Evolutionary conservation across 2,329 filamentous ascomycete genomes (phyloP), one percentile per base, ranked within the genome.

Genomic region (Epichloe baconii): DNA sequence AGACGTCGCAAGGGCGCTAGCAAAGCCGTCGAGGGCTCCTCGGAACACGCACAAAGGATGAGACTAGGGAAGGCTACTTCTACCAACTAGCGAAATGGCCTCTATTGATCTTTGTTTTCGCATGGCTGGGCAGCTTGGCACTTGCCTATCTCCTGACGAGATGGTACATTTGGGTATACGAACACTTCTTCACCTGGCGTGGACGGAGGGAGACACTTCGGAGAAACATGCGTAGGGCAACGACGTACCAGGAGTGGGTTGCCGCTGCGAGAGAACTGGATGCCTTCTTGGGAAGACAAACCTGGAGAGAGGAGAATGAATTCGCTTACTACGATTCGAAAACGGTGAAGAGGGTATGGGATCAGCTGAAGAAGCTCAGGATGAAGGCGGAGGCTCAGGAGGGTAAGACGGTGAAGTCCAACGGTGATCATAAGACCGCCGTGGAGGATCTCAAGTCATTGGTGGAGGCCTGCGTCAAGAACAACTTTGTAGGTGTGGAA

Each of bases 401-500:
- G 48, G 64, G 61, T 12, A 70, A 71, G 37, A 62, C 62, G 4
- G 64, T 67, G 26, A 64, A 71, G 3, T 47, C 56, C 45, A 40
- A 48, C 17, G 67, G 61, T 53, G 64, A 68, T 8, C 64, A 69
- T 47, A 71, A 77, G 53, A 48, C 50, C 12, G 76, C 83, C 0
- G 72, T 88, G 3, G 85, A 91, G 55, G 88, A 93, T 50, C 74
- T 98, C 50, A 84, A 82, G 55, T 77, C 77, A 1, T 69, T 97
- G 53, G 73, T 94, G 19, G 88, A 95, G 70, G 88, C 87, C 14
- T 97, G 90, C 64, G 85, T 96, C 59, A 98, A 96, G 76, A 95
- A 90, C 68, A 97, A 98, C 64, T 98, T 97, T 68, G 88, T 88
- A 17, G 93, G 93, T 0, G 83, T 95, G 14, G 93, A 98, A 67